Evolutionary conservation across 495 filamentous ascomycete genomes (phyloP), one percentile per base, ranked within the genome.

Genomic region (Cercophora samala): DNA sequence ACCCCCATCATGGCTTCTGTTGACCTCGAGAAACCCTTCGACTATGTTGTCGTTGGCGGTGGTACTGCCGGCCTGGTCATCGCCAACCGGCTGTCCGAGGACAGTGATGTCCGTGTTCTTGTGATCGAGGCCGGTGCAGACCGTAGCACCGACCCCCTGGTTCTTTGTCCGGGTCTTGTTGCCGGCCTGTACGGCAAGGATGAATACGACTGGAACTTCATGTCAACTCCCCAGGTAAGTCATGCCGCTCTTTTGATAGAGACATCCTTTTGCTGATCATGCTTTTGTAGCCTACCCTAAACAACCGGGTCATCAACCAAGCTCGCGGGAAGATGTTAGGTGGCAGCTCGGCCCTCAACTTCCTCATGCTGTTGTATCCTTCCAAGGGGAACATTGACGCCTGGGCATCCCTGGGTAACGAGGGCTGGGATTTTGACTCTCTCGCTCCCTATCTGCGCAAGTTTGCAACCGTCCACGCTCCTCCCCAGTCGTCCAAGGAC

Each of bases 21-120:
- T 26, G 64, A 67, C 21, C 63, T 69, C 51, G 68, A 67, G 21
- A 46, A 62, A 37, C 64, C 73, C 5, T 96, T 88, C 79, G 92
- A 96, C 80, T 95, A 93, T 75, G 82, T 97, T 66, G 89, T 96
- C 71, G 86, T 96, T 17, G 92, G 91, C 66, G 93, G 91, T 60
- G 93, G 93, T 71, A 96, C 93, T 32, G 92, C 93, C 6, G 93
- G 93, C 64, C 91, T 93, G 76, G 91, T 93, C 53, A 88, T 97
- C 73, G 93, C 91, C 5, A 77, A 77, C 46, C 78, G 86, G 9
- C 76, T 88, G 9, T 79, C 78, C 32, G 84, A 85, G 55, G 73
- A 81, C 62, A 70, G 75, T 15, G 58, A 75, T 37, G 71, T 78
- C 5, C 62, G 69, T 1, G 80, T 88, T 5, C 65, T 85, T 2